Percentiles rank a stretch among this genome's conserved stretches.
These are phyloP conservation scores for Tritrichomonas foetus DNA, from an alignment of 208 protist species.

Conservation along the genomic window DNA sequence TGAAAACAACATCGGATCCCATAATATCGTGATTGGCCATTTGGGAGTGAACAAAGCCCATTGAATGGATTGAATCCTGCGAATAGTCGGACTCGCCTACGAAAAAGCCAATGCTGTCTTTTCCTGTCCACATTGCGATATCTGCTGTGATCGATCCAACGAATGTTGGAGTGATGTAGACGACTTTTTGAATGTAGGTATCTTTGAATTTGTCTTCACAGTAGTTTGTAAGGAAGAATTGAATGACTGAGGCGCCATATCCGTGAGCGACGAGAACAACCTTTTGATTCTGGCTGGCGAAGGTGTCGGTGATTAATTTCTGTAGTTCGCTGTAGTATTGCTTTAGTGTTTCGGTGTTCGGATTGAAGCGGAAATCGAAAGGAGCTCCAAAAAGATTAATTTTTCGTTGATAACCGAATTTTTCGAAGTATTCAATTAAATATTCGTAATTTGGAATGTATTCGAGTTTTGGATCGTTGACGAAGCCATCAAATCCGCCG, in stretches of 20 bases:
- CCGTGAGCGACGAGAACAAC: not conserved
- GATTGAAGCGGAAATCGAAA: not conserved
- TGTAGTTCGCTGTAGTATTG: not conserved
- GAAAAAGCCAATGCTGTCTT: no score
- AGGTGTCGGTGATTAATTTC: not conserved
- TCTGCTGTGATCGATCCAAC: no score
- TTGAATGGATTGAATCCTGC: no score
- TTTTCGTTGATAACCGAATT: not conserved
- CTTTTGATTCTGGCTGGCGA: not conserved
- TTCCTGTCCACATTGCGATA: no score
- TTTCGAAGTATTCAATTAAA: slow-evolving; percentile 5
- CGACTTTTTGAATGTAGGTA: no score
- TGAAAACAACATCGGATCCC: no score
- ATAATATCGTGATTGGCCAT: no score
- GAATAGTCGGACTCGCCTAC: no score
- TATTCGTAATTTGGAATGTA: not conserved
- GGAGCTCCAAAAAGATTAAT: not conserved
- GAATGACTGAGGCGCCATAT: not conserved
- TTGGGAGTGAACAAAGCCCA: no score
- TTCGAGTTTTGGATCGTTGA: not conserved
- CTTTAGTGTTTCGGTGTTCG: not conserved
- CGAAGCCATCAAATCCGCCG: not conserved
- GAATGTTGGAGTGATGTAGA: no score
- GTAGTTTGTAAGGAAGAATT: not conserved
- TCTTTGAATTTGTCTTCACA: no score